Base-by-base conservation (phyloP, 345 rosid genomes). In the Turnera subulata region DNA sequence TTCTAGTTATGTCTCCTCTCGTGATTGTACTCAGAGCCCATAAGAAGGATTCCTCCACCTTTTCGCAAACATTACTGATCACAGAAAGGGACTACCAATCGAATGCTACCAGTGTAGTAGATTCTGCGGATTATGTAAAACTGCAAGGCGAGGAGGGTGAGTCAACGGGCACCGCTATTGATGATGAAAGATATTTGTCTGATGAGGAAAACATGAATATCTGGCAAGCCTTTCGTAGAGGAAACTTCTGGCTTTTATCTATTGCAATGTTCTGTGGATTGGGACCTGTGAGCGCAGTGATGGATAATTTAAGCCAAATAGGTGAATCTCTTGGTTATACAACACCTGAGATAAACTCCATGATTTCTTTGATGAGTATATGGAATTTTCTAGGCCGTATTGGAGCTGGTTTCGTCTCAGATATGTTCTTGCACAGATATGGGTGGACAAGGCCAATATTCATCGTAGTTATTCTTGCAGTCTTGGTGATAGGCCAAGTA, bases 161-260 rank as follows among this genome's bases (percentile, higher is more conserved):
- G 65, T 38, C 26, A 18, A 53, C 58, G 37, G 66, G 49, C 22
- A 55, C 8, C 8, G 40, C 55, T 51, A 26, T 40, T 22, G 58
- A 23, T 58, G 72, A 61, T 25, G 21, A 22, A 14, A 53, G 24
- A 13, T 9, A 1, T 47, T 7, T 29, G 19, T 35, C 53, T n/a
- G 38, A 57, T 47, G 77, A 55, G 15, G 73, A 67, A 25, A 81
- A 82, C 66, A 50, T 75, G 77, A 75, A 82, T 70, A 67, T 83
- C 0, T 43, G 52, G 19, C 84, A 76, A 72, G 91, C 96, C 4
- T 61, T 84, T 70, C 11, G 68, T 13, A 82, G 63, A 0, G 33
- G 18, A 37, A 73, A 88, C 63, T 91, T 91, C 62, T 88, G 94
- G 96, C 66, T n/a, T n/a, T n/a, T n/a, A n/a, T n/a, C n/a, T n/a